These are phyloP conservation scores for Xylariales sp. DNA, from an alignment of 2,329 filamentous ascomycete genomes.

Conservation along the genomic window DNA sequence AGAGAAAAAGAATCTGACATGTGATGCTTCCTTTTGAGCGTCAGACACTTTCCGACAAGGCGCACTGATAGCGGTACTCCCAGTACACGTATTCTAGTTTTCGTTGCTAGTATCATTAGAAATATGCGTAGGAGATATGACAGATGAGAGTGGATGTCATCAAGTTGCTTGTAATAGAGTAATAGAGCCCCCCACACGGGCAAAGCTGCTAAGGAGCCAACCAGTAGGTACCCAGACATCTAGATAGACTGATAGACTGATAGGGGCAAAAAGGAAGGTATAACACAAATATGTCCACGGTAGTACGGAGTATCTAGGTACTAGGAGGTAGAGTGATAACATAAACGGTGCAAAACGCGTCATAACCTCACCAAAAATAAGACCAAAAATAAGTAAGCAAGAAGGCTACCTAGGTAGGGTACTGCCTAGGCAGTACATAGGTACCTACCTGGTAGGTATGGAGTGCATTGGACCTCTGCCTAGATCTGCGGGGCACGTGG, in stretches of 20 bases:
- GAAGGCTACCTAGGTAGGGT: neutral
- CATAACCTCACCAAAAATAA: constrained; percentile 2
- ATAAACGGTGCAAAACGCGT: constrained; percentile 17
- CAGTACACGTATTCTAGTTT: no score
- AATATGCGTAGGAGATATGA: constrained; percentile 18
- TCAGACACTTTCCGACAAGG: constrained; percentile 7
- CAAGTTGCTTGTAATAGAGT: neutral
- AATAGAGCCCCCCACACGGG: constrained; percentile 13
- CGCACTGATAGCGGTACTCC: neutral
- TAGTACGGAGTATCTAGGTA: neutral
- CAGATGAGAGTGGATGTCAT: constrained; percentile 3
- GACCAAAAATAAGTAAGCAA: neutral
- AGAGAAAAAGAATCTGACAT: constrained; percentile 16
- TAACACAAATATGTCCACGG: neutral
- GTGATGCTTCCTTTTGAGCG: constrained; percentile 11
- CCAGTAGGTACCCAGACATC: neutral
- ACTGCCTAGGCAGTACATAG: neutral
- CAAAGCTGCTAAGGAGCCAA: neutral
- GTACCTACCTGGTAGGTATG: no score
- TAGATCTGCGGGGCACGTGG: constrained; percentile 38
- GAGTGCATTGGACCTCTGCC: constrained; percentile 2
- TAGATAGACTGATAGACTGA: neutral
- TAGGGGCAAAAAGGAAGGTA: neutral
- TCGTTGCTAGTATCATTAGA: neutral
- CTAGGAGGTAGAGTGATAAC: no score